phyloP scores from a whole-genome alignment of 2,329 filamentous ascomycete species.

The Botryotinia convoluta region DNA sequence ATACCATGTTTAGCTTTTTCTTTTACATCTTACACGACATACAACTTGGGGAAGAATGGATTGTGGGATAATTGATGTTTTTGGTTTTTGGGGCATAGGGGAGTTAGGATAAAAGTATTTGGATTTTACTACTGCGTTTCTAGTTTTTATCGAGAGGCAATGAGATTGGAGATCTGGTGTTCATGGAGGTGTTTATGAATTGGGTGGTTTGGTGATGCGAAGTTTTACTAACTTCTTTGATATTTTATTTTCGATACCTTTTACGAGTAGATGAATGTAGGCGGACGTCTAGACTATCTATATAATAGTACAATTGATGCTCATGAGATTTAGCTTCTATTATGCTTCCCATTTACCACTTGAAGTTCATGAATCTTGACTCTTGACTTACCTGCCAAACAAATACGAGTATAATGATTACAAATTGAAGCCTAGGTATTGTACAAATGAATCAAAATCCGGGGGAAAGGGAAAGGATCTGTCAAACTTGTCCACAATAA shows the following conservation, averaged over 20 bases:
- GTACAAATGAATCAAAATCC: not conserved
- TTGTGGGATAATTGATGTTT: not conserved
- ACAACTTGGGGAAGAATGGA: not conserved
- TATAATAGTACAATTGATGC: not conserved
- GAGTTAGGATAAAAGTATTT: not conserved
- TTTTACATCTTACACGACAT: not conserved
- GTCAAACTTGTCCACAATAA: not conserved
- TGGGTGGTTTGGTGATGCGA: not conserved
- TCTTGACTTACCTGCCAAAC: not conserved
- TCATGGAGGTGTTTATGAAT: not conserved
- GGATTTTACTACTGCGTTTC: not conserved
- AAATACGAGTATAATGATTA: not conserved
- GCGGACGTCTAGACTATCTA: not conserved
- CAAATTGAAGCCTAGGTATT: not conserved
- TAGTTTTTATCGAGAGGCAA: not conserved
- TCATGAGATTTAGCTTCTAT: not conserved
- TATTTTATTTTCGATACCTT: not conserved
- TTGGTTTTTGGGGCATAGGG: not conserved
- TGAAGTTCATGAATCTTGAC: not conserved
- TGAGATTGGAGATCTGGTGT: not conserved
- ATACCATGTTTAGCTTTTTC: not conserved
- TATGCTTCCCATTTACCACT: not conserved
- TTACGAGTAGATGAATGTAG: not conserved
- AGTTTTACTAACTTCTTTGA: not conserved
- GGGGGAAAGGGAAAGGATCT: not conserved